Percentiles rank a stretch among this genome's conserved stretches.
phyloP scores from a whole-genome alignment of 352 stramenopile species.

The Pythium oligandrum region DNA sequence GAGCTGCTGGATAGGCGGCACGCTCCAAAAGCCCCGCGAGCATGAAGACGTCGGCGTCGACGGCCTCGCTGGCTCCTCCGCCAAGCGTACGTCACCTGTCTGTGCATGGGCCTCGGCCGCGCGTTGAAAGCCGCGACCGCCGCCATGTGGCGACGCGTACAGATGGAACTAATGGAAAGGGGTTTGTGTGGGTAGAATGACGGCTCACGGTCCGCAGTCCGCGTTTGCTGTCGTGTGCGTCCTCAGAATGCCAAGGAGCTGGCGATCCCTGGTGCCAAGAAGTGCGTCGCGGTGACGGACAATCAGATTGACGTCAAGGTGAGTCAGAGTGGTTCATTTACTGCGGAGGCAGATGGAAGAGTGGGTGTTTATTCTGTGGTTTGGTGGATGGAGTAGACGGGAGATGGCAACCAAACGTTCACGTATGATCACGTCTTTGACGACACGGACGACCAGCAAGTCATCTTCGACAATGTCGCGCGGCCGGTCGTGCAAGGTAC shows the following conservation, averaged over 20 bases:
- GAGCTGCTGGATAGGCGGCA: too few species aligned
- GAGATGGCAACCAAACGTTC: slow-evolving; percentile 68
- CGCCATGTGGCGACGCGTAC: too few species aligned
- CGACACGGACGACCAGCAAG: slow-evolving; percentile 72
- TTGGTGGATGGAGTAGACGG: slow-evolving; percentile 21
- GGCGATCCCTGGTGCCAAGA: slow-evolving; percentile 49
- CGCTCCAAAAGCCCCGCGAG: not conserved
- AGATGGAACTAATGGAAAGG: too few species aligned
- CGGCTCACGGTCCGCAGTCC: slow-evolving; percentile 48
- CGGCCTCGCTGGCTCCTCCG: slow-evolving; percentile 17
- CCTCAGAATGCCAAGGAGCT: slow-evolving; percentile 80
- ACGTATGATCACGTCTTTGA: slow-evolving; percentile 90
- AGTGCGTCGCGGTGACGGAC: slow-evolving; percentile 43
- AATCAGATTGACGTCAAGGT: slow-evolving; percentile 72
- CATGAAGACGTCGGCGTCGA: slow-evolving; percentile 21
- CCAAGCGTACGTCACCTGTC: slow-evolving; percentile 9
- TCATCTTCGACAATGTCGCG: slow-evolving; percentile 87
- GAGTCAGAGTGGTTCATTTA: too few species aligned
- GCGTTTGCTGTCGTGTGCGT: slow-evolving; percentile 78
- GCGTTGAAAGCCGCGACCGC: too few species aligned
- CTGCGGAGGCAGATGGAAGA: too few species aligned
- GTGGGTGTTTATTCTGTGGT: not conserved
- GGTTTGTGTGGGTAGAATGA: slow-evolving; percentile 7
- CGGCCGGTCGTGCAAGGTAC: slow-evolving; percentile 85
- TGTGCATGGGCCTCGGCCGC: too few species aligned